phyloP scores from a whole-genome alignment of 352 stramenopile species.

The Phytophthora melonis region DNA sequence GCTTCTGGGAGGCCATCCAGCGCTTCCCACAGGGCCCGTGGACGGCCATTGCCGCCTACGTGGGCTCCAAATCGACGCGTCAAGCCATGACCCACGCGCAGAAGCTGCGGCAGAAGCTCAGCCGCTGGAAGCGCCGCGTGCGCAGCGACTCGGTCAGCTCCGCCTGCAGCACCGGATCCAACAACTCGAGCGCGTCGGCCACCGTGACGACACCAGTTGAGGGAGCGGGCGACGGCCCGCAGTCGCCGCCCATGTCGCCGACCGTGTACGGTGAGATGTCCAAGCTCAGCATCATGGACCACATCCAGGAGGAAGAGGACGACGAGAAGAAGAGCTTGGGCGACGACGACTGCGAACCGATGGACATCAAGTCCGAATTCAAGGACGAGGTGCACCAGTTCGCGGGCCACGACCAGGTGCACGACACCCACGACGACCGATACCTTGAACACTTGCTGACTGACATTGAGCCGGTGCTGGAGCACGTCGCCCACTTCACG shows the following conservation, averaged over 20 bases:
- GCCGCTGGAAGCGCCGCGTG: constrained; percentile 61
- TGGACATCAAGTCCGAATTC: constrained; percentile 30
- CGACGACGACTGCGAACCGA: constrained; percentile 28
- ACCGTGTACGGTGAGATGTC: constrained; percentile 37
- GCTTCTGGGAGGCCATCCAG: constrained; percentile 70
- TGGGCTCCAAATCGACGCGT: constrained; percentile 69
- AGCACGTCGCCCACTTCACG: constrained; percentile 61
- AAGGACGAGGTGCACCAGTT: constrained; percentile 26
- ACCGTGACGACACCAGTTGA: constrained; percentile 18
- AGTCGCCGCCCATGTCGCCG: constrained; percentile 40
- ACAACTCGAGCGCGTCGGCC: constrained; percentile 36
- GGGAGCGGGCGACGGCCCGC: constrained; percentile 7
- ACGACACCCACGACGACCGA: constrained; percentile 41
- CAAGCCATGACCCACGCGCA: constrained; percentile 78
- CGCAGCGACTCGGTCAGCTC: constrained; percentile 42
- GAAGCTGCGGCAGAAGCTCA: constrained; percentile 76
- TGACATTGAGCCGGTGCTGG: constrained; percentile 61
- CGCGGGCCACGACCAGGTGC: constrained; percentile 16
- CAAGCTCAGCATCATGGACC: constrained; percentile 37
- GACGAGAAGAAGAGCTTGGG: constrained; percentile 32
- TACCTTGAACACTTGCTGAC: constrained; percentile 59
- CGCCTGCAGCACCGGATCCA: background rate
- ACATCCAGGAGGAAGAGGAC: constrained; percentile 37
- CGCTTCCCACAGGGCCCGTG: constrained; percentile 68
- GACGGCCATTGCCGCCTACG: constrained; percentile 67